phyloP scores from a whole-genome alignment of 768 basidiomycete species.

The Pleurotus eryngii region DNA sequence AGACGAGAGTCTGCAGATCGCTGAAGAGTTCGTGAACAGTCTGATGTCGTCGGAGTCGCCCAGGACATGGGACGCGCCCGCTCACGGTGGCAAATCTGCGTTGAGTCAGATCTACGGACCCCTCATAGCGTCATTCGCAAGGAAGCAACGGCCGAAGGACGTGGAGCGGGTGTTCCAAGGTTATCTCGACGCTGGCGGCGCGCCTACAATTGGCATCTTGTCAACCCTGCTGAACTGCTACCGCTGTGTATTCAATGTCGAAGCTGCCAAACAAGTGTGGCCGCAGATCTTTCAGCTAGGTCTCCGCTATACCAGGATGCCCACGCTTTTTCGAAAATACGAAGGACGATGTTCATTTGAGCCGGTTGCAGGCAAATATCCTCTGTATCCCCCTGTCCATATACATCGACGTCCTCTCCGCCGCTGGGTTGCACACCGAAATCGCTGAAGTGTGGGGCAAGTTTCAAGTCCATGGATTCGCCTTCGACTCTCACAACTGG shows the following conservation, averaged over 20 bases:
- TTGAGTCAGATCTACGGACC: constrained; percentile 60
- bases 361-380: constrained; percentile 39
- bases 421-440: constrained; percentile 54
- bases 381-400: constrained; percentile 79
- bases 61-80: constrained; percentile 34
- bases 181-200: constrained; percentile 49
- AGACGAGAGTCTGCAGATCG: constrained; percentile 50
- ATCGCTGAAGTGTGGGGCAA: constrained; percentile 67
- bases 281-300: constrained; percentile 61
- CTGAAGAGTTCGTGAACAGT: constrained; percentile 60
- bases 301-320: constrained; percentile 32
- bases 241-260: constrained; percentile 51
- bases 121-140: constrained; percentile 51
- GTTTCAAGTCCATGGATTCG: constrained; percentile 60
- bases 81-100: constrained; percentile 36
- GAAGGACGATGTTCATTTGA: constrained; percentile 13
- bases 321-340: constrained; percentile 26
- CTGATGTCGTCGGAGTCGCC: constrained; percentile 37
- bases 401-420: constrained; percentile 72
- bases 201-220: constrained; percentile 57
- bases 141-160: constrained; percentile 39
- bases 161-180: constrained; percentile 56
- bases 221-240: constrained; percentile 71
- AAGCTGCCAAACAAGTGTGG: constrained; percentile 64
- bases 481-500: constrained; percentile 89